Evolutionary conservation across 805 yeast genomes (phyloP), one percentile per base, ranked within the genome.

Genomic region (Saturnispora halmiae): DNA sequence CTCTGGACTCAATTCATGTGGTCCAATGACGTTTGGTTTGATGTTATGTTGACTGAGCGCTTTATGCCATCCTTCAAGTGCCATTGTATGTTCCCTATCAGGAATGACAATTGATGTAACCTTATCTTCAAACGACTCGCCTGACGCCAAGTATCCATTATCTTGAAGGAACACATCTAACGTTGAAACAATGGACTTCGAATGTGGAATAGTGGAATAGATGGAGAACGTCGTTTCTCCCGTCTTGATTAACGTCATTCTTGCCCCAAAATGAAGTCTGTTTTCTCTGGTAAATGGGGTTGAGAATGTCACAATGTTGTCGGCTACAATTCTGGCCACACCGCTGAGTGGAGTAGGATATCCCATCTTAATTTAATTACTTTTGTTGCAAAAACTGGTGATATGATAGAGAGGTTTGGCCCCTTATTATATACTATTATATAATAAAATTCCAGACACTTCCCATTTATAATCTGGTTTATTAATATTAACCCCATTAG

Each of bases 1-100:
- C 14, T 27, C 34, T 22, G 4, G 7, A 22, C n/a, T 14, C 10
- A 35, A 18, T 6, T 25, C 30, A 6, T 27, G 34, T n/a, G 38
- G 38, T 2, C 42, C 42, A 16, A 40, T 24, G n/a, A 40, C 22
- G 4, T 5, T 20, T 10, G 31, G 33, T 1, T 30, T 40, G 6
- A 34, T 36, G 3, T 34, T 24, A 6, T 22, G 9, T 18, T 37
- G 6, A 13, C 15, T 14, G 10, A 40, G 26, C 6, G 42, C 42
- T 9, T 19, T 15, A 11, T 28, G 11, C 42, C 42, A 40, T 14
- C 34, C 37, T 24, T 18, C 21, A n/a, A 40, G 19, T n/a, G 43
- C 43, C 73, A 79, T 59, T 1, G 82, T 75, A 52, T 80, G 87
- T 47, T 76, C 82, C 25, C 47, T 51, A 51, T 80, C 83, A 2